phyloP scores from a whole-genome alignment of 768 basidiomycete species.

The Neoboletus brunneissimus region DNA sequence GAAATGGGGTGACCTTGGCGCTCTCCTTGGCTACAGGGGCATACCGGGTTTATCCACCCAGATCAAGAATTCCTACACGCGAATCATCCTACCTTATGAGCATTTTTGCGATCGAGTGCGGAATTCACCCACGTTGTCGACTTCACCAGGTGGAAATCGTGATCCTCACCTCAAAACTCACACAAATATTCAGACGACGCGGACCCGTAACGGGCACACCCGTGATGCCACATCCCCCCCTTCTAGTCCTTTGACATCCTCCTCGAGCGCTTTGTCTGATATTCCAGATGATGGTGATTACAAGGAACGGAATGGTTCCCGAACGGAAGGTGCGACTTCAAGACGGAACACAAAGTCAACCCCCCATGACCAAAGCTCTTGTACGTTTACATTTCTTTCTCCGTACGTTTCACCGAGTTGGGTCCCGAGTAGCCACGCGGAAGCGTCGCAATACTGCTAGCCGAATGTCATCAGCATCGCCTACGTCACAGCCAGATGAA shows the following conservation, averaged over 20 bases:
- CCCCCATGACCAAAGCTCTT: constrained; percentile 47
- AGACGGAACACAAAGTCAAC: constrained; percentile 52
- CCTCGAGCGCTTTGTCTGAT: constrained; percentile 77
- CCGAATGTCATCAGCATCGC: constrained; percentile 25
- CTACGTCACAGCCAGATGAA: constrained; percentile 27
- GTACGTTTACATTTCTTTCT: constrained; percentile 28
- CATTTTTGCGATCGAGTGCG: constrained; percentile 78
- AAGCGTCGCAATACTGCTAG: constrained; percentile 18
- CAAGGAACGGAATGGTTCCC: constrained; percentile 50
- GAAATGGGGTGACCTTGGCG: constrained; percentile 87
- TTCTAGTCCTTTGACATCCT: constrained; percentile 71
- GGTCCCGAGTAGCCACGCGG: constrained; percentile 34
- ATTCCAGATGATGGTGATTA: constrained; percentile 73
- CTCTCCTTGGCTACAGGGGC: constrained; percentile 77
- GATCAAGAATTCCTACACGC: constrained; percentile 85
- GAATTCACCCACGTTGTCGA: constrained; percentile 53
- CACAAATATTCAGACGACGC: constrained; percentile 42
- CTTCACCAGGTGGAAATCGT: constrained; percentile 38
- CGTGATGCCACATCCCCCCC: constrained; percentile 57
- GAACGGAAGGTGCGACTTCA: constrained; percentile 38
- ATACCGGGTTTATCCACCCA: constrained; percentile 81
- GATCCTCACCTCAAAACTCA: constrained; percentile 56
- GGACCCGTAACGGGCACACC: constrained; percentile 38
- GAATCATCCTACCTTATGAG: constrained; percentile 95
- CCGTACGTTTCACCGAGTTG: constrained; percentile 11